Base-by-base conservation (phyloP, 805 yeast genomes). In the Huiozyma naganishii region DNA sequence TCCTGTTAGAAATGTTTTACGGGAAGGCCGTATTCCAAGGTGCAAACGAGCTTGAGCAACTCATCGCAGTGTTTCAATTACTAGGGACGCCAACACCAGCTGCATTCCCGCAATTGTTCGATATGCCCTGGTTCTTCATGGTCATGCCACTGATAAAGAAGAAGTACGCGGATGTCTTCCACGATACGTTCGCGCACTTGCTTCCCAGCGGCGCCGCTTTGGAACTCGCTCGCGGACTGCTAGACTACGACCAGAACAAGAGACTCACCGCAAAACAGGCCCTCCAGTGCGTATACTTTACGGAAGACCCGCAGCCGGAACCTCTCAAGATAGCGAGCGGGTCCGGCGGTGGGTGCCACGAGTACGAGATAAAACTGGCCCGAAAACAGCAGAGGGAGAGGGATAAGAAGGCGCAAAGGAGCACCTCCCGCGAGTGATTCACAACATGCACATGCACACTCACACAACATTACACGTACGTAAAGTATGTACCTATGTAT, bases 121-220 rank as follows among this genome's bases (percentile, higher is more conserved):
- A 74, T 30, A 68, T 89, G 57, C 97, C 98, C 0, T 92, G 98
- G 98, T 88, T 80, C 67, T 92, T 85, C 54, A 73, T 90, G 74
- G 60, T 88, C 29, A 70, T 80, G 52, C 92, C 95, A 44, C 69
- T 62, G 52, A 59, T 54, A 8, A 54, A 50, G 6, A 50, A 54
- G 37, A 59, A 52, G 37, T 55, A 47, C 42, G 46, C 47, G n/a
- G 45, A 58, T 11, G 49, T 48, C 33, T 77, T 82, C 50, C 52
- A 61, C 27, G 67, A 67, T 23, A 59, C 56, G 32, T 79, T 71
- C 56, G 65, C 64, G 32, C 49, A 52, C 6, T 49, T 64, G 7
- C 57, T 73, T 12, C 77, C 77, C 54, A 65, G 76, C 1, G 66
- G 67, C 27, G 68, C 68, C 27, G 74, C 84, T 27, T 74, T 79